Percentiles rank a stretch among this genome's conserved stretches.
Conservation (phyloP, 768 basidiomycete genomes). For the Lactarius sanguifluus region DNA sequence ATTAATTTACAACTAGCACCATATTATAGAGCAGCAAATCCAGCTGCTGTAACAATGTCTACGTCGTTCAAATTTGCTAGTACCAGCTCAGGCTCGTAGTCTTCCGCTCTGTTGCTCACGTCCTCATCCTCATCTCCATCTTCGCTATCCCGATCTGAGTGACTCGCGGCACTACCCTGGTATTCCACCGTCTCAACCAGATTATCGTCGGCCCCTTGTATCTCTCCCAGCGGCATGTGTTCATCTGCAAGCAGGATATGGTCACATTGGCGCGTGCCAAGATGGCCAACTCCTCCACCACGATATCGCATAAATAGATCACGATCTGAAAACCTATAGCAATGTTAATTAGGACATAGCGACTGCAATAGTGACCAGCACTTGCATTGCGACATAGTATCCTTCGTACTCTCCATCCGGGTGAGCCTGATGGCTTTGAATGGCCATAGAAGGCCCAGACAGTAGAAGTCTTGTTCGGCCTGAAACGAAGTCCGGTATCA, state of each 20-base stretch:
- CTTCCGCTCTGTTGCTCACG: background rate
- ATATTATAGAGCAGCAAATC: no score
- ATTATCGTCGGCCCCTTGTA: no score
- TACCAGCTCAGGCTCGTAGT: no score
- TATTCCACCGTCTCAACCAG: background rate
- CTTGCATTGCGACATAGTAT: slow-evolving; percentile 35
- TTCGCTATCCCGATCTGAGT: background rate
- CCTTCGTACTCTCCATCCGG: slow-evolving; percentile 28
- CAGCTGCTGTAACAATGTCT: no score
- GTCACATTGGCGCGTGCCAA: background rate
- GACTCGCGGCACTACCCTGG: no score
- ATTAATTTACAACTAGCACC: no score
- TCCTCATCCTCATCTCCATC: background rate
- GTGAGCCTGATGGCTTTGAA: background rate
- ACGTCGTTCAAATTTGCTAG: no score
- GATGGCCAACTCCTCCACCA: slow-evolving; percentile 34
- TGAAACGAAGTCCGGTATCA: slow-evolving; percentile 35
- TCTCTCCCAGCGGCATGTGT: background rate
- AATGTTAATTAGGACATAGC: background rate
- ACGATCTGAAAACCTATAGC: slow-evolving; percentile 33
- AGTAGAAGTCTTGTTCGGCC: slow-evolving; percentile 15
- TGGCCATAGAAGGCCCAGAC: background rate
- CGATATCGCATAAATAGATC: slow-evolving; percentile 34
- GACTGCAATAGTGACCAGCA: background rate
- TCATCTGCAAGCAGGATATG: background rate